Base-by-base conservation (phyloP, 805 yeast species). In the Pichia scutulata region DNA sequence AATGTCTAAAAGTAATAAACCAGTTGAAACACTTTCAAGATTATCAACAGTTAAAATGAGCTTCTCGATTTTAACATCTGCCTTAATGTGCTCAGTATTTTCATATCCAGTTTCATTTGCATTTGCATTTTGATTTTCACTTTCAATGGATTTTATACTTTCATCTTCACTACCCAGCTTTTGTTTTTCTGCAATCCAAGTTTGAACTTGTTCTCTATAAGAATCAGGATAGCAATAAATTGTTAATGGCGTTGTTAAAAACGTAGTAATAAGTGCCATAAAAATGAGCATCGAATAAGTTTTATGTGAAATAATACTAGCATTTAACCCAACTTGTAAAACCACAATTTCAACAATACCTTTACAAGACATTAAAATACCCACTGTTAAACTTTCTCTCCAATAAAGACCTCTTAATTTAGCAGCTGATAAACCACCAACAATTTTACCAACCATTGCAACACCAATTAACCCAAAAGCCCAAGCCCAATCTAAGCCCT, bases 271-370 rank as follows among this genome's bases (percentile, higher is more conserved):
- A 52, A 86, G 70, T 0, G 95, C 89, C 95, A 86, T 86, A 39
- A 86, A 79, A 50, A 86, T 78, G 61, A 86, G 85, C 90, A 86
- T 86, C 18, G 90, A 82, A 63, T 79, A 86, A 1, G 82, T 81
- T 53, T 77, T 80, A 50, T 74, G 73, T 4, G 80, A 71, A 46
- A 86, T 79, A 48, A 86, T 86, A 0, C 78, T 77, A 6, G 93
- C 85, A 53, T 77, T 80, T 49, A 85, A 71, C 45, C 95, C 95
- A 23, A 84, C 80, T 41, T 78, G 81, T 55, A 86, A 70, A 21
- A 86, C 93, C 41, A 86, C 90, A 62, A 86, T 82, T 66, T 86
- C 95, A 23, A 86, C 93, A 55, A 86, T 84, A 66, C 95, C 95
- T 66, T 86, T 86, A 73, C 95, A 86, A 7, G 92, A 84, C 93